Evolutionary conservation across 208 protist species (phyloP).

Genomic region (Leishmania aethiopica): DNA sequence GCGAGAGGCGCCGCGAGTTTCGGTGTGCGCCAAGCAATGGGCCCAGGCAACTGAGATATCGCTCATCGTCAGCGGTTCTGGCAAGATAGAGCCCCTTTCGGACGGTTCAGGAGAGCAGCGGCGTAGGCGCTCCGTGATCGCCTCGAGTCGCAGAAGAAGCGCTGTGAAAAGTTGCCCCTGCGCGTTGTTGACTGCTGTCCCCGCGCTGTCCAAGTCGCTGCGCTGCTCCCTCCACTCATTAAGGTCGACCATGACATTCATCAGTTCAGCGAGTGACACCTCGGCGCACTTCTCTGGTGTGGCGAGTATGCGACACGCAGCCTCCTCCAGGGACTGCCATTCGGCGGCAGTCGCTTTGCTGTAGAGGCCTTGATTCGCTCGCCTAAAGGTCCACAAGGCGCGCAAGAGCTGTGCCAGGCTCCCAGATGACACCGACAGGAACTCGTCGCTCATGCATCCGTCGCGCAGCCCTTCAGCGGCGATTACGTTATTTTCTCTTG

Average conservation of each 20-base stretch:
- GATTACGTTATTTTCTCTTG: background rate
- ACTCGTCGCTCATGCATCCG: conserved; percentile 5
- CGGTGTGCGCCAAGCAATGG: background rate
- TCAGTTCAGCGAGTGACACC: background rate
- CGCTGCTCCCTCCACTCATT: background rate
- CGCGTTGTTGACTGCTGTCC: too few species aligned
- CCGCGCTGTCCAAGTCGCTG: too few species aligned
- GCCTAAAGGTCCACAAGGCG: conserved; percentile 2
- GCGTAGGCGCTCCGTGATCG: background rate
- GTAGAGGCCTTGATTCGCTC: background rate
- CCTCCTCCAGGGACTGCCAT: conserved; percentile 4
- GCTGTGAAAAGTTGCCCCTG: background rate
- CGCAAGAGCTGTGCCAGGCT: conserved; percentile 14
- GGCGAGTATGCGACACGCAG: conserved; percentile 1
- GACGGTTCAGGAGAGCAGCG: background rate
- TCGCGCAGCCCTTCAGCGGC: conserved; percentile 11
- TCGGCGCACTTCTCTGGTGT: background rate
- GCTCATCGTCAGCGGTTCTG: conserved; percentile 1
- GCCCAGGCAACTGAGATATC: background rate
- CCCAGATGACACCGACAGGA: background rate
- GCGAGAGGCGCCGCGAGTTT: too few species aligned
- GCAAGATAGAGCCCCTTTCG: background rate
- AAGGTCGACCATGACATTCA: background rate
- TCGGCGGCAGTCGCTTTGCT: background rate
- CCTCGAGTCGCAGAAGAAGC: background rate